A percentile compares a stretch with the other conserved stretches of the same genome.
phyloP scores from a whole-genome alignment of 495 filamentous ascomycete species.

The Aspergillus diversus region DNA sequence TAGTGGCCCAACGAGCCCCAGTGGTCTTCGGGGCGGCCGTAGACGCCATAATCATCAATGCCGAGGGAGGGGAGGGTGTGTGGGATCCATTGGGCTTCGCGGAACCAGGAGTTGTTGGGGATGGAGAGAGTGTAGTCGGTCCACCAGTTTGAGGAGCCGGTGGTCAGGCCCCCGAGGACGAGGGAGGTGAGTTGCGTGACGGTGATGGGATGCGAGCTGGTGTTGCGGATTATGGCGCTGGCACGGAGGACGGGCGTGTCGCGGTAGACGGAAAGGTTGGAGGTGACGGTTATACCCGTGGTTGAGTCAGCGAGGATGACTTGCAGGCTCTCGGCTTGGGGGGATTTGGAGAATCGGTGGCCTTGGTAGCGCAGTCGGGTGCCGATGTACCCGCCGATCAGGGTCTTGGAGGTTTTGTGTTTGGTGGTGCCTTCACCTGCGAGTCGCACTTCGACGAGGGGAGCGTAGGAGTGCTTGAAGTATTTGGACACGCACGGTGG shows the following conservation, averaged over 20 bases:
- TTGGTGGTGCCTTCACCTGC: slow-evolving; percentile 27
- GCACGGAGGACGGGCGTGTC: slow-evolving; percentile 18
- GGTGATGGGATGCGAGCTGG: slow-evolving; percentile 9
- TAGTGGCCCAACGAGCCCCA: slow-evolving; percentile 15
- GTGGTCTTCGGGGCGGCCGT: slow-evolving; percentile 23
- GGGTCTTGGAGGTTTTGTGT: slow-evolving; percentile 24
- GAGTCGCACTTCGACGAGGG: slow-evolving; percentile 24
- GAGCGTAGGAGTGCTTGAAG: slow-evolving; percentile 14
- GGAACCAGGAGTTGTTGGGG: slow-evolving; percentile 31
- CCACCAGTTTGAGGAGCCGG: slow-evolving; percentile 25
- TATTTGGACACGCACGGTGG: neutral
- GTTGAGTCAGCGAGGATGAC: slow-evolving; percentile 9
- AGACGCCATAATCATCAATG: slow-evolving; percentile 27
- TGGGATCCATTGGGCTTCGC: slow-evolving; percentile 32
- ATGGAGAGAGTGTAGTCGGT: slow-evolving; percentile 21
- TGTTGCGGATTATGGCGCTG: slow-evolving; percentile 20
- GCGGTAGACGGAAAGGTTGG: slow-evolving; percentile 20
- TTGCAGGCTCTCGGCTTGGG: slow-evolving; percentile 8
- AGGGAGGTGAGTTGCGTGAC: slow-evolving; percentile 26
- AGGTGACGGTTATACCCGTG: slow-evolving; percentile 9
- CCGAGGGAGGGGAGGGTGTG: slow-evolving; percentile 23
- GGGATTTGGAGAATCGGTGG: slow-evolving; percentile 7
- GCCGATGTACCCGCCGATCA: slow-evolving; percentile 24
- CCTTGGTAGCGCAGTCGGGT: slow-evolving; percentile 19
- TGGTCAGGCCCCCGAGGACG: slow-evolving; percentile 24